Evolutionary conservation across 192 early-diverging fungal species (phyloP), one percentile per base, ranked within the genome.

Genomic region (Linnemannia elongata): DNA sequence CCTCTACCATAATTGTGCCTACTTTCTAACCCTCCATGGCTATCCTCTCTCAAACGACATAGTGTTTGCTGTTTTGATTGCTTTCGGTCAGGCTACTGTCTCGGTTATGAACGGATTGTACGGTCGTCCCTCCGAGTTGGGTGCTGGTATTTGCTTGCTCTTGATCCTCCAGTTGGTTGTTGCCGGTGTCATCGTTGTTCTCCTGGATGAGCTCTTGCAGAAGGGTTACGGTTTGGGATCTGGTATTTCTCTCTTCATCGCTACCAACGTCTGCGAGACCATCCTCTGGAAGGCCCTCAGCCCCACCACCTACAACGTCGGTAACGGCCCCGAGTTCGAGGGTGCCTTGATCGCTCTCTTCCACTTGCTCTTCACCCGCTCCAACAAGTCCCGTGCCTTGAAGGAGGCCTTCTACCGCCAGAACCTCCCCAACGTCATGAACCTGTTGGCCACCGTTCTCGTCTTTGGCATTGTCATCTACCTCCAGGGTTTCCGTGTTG

Each of bases 181-280:
- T 78, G 98, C 99, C 33, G 97, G 97, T 76, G 91, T 99, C 47
- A 98, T 99, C 88, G 97, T 97, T 76, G 98, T 99, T 91, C 92
- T 99, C 35, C 93, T 99, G 81, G 99, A 99, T 88, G 99, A 99
- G 92, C 94, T 99, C 85, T 93, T 99, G 87, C 99, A 99, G 91
- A 99, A 99, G 93, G 99, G 99, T 9, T 99, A 99, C 85, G 99
- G 99, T 88, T 93, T 99, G 69, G 99, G 99, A 42, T 99, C 99
- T 42, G 99, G 99, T 78, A 99, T 99, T 89, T 97, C 96, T 71
- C 92, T 99, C 85, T 99, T 99, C 88, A 99, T 99, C 90, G 98
- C 99, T 68, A 99, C 99, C 82, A 99, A 99, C 89, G 98, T 99
- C 88, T 99, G 99, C 90, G 99, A 99, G 90, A 98, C 94, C 81